Evolutionary conservation across 2,329 filamentous ascomycete species (phyloP).

Genomic region (Botrytis elliptica): DNA sequence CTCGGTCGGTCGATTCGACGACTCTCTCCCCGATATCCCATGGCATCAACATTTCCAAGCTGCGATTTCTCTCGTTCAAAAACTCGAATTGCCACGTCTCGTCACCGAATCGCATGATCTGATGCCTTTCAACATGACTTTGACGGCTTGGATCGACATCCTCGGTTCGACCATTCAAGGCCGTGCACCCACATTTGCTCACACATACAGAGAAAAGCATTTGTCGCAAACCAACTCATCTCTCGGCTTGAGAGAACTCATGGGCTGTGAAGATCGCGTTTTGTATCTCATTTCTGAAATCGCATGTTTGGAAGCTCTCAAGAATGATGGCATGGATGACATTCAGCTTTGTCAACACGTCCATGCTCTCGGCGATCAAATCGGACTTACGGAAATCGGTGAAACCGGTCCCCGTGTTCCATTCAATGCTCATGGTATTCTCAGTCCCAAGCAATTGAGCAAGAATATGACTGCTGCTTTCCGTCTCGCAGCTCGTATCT

Average conservation of each 20-base stretch:
- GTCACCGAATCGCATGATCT: constrained; percentile 55
- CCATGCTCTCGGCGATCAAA: constrained; percentile 80
- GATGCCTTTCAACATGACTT: constrained; percentile 83
- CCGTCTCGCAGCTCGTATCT: constrained; percentile 88
- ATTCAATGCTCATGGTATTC: constrained; percentile 68
- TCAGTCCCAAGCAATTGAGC: constrained; percentile 79
- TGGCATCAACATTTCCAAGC: constrained; percentile 98
- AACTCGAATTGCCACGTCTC: constrained; percentile 72
- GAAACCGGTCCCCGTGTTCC: constrained; percentile 57
- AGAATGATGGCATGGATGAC: constrained; percentile 78
- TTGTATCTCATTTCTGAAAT: constrained; percentile 99
- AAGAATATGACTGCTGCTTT: constrained; percentile 89
- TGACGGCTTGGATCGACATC: constrained; percentile 95
- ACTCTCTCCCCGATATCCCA: constrained; percentile 83
- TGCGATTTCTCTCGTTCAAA: constrained; percentile 78
- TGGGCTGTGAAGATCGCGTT: constrained; percentile 95
- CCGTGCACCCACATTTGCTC: constrained; percentile 80
- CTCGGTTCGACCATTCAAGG: constrained; percentile 91
- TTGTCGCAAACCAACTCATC: constrained; percentile 61
- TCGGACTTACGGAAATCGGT: constrained; percentile 73
- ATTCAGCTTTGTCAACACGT: constrained; percentile 87
- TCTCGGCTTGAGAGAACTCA: constrained; percentile 81
- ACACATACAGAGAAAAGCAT: constrained; percentile 95
- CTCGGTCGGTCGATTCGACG: constrained; percentile 81
- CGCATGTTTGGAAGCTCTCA: constrained; percentile 88